Conservation (phyloP, 208 protist species). For the Angomonas deanei region DNA sequence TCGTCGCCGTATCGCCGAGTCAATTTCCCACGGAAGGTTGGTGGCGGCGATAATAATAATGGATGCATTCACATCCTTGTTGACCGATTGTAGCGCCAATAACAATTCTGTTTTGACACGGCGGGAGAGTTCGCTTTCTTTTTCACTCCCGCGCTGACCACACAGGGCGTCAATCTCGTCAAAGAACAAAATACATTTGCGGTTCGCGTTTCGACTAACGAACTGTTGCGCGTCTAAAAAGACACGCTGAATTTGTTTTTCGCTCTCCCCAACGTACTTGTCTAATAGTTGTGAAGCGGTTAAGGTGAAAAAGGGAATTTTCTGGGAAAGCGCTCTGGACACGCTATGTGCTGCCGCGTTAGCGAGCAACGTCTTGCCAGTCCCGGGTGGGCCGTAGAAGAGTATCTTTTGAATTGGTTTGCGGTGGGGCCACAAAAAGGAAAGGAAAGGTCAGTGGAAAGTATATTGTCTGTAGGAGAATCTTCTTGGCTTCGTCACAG, state of each 20-base stretch:
- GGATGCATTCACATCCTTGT: slow-evolving; percentile 6
- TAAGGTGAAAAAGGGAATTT: slow-evolving; percentile 89
- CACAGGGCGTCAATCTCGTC: slow-evolving; percentile 94
- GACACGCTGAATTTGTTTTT: slow-evolving; percentile 91
- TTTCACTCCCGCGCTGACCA: slow-evolving; percentile 46
- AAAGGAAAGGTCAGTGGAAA: slow-evolving; percentile 95
- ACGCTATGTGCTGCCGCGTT: slow-evolving; percentile 93
- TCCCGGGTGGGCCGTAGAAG: slow-evolving; percentile 97
- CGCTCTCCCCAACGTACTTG: slow-evolving; percentile 97
- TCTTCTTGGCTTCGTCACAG: slow-evolving; percentile 92
- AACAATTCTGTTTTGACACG: slow-evolving; percentile 99
- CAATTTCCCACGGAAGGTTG: slow-evolving; percentile 91
- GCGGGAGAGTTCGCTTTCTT: slow-evolving; percentile 86
- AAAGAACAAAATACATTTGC: slow-evolving; percentile 86
- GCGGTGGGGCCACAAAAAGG: slow-evolving; percentile 92
- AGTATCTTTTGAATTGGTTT: slow-evolving; percentile 96
- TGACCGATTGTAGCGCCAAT: slow-evolving; percentile 84
- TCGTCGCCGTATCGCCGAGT: slow-evolving; percentile 78
- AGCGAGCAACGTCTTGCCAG: slow-evolving; percentile 98
- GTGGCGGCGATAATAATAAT: slow-evolving; percentile 87
- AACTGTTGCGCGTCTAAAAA: slow-evolving; percentile 77
- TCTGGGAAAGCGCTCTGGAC: slow-evolving; percentile 20
- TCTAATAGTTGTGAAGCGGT: slow-evolving; percentile 93
- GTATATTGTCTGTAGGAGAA: slow-evolving; percentile 96
- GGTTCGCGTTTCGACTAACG: background rate